Conservation (phyloP, 1,284 basidiomycete genomes). For the Cryptococcus deneoformans region DNA sequence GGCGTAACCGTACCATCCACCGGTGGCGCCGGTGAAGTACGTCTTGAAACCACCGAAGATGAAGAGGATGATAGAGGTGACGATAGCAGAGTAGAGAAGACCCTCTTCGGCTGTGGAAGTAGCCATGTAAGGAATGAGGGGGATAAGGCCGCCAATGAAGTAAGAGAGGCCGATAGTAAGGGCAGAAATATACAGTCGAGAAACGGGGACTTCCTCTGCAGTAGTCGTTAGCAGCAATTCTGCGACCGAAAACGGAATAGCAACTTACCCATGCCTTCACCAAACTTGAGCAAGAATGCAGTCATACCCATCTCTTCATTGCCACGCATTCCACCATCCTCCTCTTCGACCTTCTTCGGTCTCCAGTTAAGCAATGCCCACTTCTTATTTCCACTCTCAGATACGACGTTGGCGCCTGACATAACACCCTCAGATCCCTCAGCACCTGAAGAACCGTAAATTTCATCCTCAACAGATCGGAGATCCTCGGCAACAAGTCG, state of each 20-base stretch:
- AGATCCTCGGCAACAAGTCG: constrained; percentile 73
- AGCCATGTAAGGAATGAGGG: constrained; percentile 89
- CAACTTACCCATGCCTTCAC: constrained; percentile 72
- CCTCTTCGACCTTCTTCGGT: constrained; percentile 16
- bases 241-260: not conserved
- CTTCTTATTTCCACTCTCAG: constrained; percentile 14
- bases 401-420: constrained; percentile 47
- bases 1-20: constrained; percentile 59
- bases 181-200: constrained; percentile 72
- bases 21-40: constrained; percentile 74
- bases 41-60: constrained; percentile 88
- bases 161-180: constrained; percentile 89
- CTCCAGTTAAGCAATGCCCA: constrained; percentile 19
- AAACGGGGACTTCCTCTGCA: constrained; percentile 75
- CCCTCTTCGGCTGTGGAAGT: constrained; percentile 54
- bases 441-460: constrained; percentile 18
- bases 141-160: constrained; percentile 73
- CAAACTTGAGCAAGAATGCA: constrained; percentile 88
- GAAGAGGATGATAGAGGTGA: constrained; percentile 81
- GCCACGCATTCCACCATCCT: constrained; percentile 55
- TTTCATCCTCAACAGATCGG: constrained; percentile 60
- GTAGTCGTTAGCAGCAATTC: not conserved
- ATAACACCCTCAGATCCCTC: constrained; percentile 26
- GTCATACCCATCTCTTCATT: constrained; percentile 79
- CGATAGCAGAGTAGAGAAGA: constrained; percentile 50